phyloP scores from a whole-genome alignment of 1,284 basidiomycete genomes.

The Leccinum fuscescens region DNA sequence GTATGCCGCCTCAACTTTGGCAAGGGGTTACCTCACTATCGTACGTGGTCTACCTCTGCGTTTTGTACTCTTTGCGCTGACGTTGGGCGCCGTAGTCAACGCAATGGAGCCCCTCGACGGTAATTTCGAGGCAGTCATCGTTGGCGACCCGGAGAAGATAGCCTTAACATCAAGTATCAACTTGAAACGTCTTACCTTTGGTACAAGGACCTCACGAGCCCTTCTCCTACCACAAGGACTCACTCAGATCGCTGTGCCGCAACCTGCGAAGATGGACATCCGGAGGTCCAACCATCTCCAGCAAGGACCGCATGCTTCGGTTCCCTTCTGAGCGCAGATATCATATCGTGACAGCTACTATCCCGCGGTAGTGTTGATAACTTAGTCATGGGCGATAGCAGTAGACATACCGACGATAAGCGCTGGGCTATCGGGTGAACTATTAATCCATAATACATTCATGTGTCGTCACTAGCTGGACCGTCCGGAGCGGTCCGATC shows the following conservation, averaged over 20 bases:
- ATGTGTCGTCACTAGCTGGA: neutral
- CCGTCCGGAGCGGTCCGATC: neutral
- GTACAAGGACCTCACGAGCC: neutral
- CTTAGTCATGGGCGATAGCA: conserved; percentile 20
- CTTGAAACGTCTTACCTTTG: conserved; percentile 31
- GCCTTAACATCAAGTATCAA: conserved; percentile 56
- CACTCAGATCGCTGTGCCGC: conserved; percentile 35
- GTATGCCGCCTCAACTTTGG: conserved; percentile 72
- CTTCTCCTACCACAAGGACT: neutral
- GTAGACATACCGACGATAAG: conserved; percentile 29
- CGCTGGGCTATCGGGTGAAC: conserved; percentile 51
- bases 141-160: conserved; percentile 57
- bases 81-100: conserved; percentile 44
- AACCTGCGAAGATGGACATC: conserved; percentile 8
- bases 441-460: neutral
- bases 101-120: conserved; percentile 49
- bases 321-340: conserved; percentile 2
- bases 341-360: conserved; percentile 10
- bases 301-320: neutral
- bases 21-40: conserved; percentile 63
- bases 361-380: conserved; percentile 10
- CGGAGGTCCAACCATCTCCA: neutral
- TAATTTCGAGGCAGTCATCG: conserved; percentile 41
- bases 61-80: neutral
- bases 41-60: conserved; percentile 42